phyloP scores from a whole-genome alignment of 1,284 basidiomycete species.

The Erythrobasidium hasegawianum region DNA sequence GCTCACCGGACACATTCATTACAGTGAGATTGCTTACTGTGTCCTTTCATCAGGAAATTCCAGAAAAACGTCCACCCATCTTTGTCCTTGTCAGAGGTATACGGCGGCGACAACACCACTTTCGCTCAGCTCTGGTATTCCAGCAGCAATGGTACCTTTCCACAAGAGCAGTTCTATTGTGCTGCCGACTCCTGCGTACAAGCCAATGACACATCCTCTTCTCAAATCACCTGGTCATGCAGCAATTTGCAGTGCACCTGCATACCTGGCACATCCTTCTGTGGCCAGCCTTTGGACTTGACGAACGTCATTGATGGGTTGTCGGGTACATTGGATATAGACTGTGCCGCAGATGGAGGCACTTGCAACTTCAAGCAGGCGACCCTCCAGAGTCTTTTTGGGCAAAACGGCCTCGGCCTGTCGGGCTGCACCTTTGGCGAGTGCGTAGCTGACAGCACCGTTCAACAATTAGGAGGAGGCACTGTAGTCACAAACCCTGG shows the following conservation, averaged over 20 bases:
- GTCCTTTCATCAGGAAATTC: constrained; percentile 63
- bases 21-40: background rate
- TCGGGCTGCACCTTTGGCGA: constrained; percentile 74
- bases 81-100: constrained; percentile 47
- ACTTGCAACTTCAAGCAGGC: constrained; percentile 72
- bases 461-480: constrained; percentile 53
- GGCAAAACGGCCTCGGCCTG: constrained; percentile 64
- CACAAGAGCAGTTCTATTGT: constrained; percentile 63
- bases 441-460: constrained; percentile 72
- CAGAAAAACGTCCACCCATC: constrained; percentile 66
- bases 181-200: constrained; percentile 66
- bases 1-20: background rate
- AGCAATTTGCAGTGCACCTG: constrained; percentile 69
- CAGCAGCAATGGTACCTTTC: constrained; percentile 32
- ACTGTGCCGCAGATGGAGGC: constrained; percentile 57
- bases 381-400: constrained; percentile 65
- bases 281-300: constrained; percentile 59
- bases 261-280: constrained; percentile 64
- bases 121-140: constrained; percentile 73
- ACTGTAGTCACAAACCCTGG: constrained; percentile 48
- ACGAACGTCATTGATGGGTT: constrained; percentile 61
- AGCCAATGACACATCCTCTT: constrained; percentile 50
- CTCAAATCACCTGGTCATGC: constrained; percentile 62
- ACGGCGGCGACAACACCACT: constrained; percentile 58
- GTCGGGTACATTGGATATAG: constrained; percentile 55